These are phyloP conservation scores for Beta corolliflora DNA, from an alignment of 179 eudicot genomes.

Conservation along the genomic window DNA sequence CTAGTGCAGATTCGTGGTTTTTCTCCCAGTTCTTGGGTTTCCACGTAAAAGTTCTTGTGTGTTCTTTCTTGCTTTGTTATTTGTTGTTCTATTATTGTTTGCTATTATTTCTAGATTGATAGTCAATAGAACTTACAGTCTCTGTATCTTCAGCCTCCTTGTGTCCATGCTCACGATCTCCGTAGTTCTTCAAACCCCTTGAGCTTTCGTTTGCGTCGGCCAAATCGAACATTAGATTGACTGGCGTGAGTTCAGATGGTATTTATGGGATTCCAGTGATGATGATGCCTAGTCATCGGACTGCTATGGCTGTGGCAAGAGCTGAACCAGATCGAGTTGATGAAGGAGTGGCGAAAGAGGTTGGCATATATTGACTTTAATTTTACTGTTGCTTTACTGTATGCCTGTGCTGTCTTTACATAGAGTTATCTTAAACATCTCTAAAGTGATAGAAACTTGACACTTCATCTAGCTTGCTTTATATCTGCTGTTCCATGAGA, in stretches of 20 bases:
- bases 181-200: constrained; percentile 24
- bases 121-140: too few relatives aligned
- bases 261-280: constrained; percentile 23
- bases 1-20: too few relatives aligned
- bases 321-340: constrained; percentile 37
- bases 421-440: not conserved
- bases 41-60: too few relatives aligned
- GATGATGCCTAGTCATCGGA: constrained; percentile 16
- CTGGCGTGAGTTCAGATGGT: constrained; percentile 13
- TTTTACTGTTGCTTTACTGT: too few relatives aligned
- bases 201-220: constrained; percentile 20
- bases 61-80: too few relatives aligned
- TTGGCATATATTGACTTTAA: constrained; percentile 25
- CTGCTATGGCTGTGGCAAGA: constrained; percentile 34
- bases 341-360: constrained; percentile 39
- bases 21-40: too few relatives aligned
- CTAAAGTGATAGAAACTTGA: not conserved
- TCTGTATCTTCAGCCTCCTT: too few relatives aligned
- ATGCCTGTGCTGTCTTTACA: not conserved
- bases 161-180: too few relatives aligned
- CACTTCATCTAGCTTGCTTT: not conserved
- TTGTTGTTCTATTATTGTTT: too few relatives aligned
- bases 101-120: too few relatives aligned
- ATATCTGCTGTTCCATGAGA: not conserved
- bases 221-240: constrained; percentile 21